Base-by-base conservation (phyloP, 352 stramenopile genomes). In the Phytophthora melonis region DNA sequence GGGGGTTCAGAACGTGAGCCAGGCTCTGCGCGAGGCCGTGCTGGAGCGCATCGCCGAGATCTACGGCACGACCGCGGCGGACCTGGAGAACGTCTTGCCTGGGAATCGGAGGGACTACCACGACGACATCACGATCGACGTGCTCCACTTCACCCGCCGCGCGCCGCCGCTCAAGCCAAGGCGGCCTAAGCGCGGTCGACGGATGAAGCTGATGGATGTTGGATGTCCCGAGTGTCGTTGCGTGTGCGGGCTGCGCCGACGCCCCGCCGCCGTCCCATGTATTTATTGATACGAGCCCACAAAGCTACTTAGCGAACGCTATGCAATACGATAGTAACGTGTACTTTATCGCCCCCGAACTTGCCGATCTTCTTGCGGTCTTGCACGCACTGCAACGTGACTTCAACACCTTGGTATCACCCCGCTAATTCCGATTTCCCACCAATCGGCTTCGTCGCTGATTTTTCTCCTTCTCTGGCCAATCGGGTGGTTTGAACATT, bases 61-160 rank as follows among this genome's bases (percentile, higher is more conserved):
- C 25, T 92, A 89, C 54, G 82, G 82, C 50, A 80, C 87, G 10
- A 86, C 70, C 30, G 59, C 64, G 3, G 52, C 62, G 21, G 82
- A 92, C 53, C 68, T 92, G 65, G 82, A 84, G 58, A 74, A 86
- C 53, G 85, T 92, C 55, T 68, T 77, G 9, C 84, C 84, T 2
- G 84, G 84, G 14, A 79, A 92, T 57, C 82, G 84, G 11, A 75
- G 84, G 54, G 84, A 89, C 63, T 92, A 90, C 69, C 84, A 92
- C 66, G 84, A 92, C 43, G 84, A 92, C 70, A 92, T 92, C 59
- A 92, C 84, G 18, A 90, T 92, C 63, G 84, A 92, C 55, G 81
- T 92, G 64, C 50, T 92, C 57, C 84, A 92, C 71, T 90, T 92
- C 52, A 74, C 74, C n/a, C 60, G 16, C 79, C 84, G 9, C 25